These are phyloP conservation scores for Blastobotrys capitulatus DNA, from an alignment of 1,139 yeast species.

Conservation along the genomic window DNA sequence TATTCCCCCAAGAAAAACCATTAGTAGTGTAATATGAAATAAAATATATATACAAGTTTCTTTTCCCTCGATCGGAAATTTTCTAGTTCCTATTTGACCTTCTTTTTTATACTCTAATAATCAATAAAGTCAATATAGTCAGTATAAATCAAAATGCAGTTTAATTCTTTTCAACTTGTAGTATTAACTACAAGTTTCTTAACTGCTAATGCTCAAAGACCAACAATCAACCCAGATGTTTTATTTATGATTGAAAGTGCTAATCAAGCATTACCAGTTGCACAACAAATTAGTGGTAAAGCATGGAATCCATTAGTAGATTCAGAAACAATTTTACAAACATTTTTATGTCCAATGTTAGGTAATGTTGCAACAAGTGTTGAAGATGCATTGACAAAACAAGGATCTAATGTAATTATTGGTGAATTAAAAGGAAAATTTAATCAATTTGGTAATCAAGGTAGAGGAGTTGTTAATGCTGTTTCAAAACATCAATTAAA, in stretches of 20 bases:
- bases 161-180: background rate
- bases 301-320: constrained; percentile 1
- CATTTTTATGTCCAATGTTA: constrained; percentile 3
- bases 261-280: background rate
- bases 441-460: background rate
- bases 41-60: too few species aligned
- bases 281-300: background rate
- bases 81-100: too few species aligned
- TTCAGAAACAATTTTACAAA: background rate
- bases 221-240: background rate
- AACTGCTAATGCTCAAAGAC: background rate
- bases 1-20: too few species aligned
- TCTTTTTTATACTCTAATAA: too few species aligned
- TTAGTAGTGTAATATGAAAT: too few species aligned
- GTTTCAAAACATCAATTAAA: background rate
- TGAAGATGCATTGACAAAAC: background rate
- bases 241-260: background rate
- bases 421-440: background rate
- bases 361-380: background rate
- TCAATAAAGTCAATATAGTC: too few species aligned
- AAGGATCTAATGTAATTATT: background rate
- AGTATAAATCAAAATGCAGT: constrained; percentile 1
- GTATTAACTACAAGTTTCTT: background rate
- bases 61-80: too few species aligned
- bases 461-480: background rate